A percentile compares a stretch with the other conserved stretches of the same genome.
Evolutionary conservation across 2,329 filamentous ascomycete species (phyloP).

Genomic region (Pseudohalonectria lignicola): DNA sequence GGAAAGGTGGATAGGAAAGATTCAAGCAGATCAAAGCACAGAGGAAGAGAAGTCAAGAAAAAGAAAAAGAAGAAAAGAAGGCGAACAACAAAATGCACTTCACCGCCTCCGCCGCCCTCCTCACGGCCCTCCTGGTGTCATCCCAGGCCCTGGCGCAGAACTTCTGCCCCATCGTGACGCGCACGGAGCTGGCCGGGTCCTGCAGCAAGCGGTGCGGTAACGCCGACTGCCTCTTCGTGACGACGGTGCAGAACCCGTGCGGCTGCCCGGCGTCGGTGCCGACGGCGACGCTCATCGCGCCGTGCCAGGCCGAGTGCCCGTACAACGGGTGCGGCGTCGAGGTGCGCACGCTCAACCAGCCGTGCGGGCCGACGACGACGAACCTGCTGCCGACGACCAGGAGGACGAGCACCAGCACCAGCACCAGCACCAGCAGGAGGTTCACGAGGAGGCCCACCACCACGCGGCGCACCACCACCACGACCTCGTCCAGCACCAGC

Average conservation of each 20-base stretch:
- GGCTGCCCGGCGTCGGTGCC: slow-evolving; percentile 14
- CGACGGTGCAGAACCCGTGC: slow-evolving; percentile 16
- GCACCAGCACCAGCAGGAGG: slow-evolving; percentile 12
- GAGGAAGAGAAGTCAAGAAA: neutral
- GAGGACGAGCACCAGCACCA: slow-evolving; percentile 7
- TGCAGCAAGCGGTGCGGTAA: slow-evolving; percentile 13
- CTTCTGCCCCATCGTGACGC: slow-evolving; percentile 15
- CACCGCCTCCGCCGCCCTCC: slow-evolving; percentile 2
- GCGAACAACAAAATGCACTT: slow-evolving; percentile 8
- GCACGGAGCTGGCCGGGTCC: slow-evolving; percentile 12
- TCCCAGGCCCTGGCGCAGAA: slow-evolving; percentile 8
- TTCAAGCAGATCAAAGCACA: neutral
- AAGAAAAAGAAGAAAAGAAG: neutral
- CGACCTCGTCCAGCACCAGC: neutral
- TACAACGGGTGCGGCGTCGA: slow-evolving; percentile 16
- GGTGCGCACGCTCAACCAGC: slow-evolving; percentile 11
- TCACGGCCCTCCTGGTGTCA: slow-evolving; percentile 7
- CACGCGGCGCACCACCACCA: slow-evolving; percentile 10
- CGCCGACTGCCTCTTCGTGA: slow-evolving; percentile 14
- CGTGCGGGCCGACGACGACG: slow-evolving; percentile 6
- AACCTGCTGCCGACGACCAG: slow-evolving; percentile 7
- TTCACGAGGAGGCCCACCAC: slow-evolving; percentile 1
- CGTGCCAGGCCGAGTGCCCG: slow-evolving; percentile 16
- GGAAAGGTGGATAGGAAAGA: no score
- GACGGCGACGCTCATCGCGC: slow-evolving; percentile 15